Conservation (phyloP, 2,329 filamentous ascomycete species). For the Stemphylium vesicarium region DNA sequence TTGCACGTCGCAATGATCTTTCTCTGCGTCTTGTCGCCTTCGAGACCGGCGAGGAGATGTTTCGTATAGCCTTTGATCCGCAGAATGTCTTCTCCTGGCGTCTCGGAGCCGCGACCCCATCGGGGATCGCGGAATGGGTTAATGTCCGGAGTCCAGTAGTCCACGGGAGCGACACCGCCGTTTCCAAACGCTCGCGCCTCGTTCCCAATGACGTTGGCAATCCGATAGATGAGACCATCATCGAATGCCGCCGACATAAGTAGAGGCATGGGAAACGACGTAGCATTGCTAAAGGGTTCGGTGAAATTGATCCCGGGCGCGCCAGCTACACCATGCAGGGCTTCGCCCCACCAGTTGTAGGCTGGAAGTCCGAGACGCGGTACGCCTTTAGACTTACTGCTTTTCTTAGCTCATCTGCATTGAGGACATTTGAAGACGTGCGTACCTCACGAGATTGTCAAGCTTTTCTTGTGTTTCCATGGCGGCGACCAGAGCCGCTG, state of each 20-base stretch:
- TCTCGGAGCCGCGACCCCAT: conserved; percentile 65
- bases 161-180: conserved; percentile 57
- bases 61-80: conserved; percentile 56
- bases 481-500: conserved; percentile 57
- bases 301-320: conserved; percentile 63
- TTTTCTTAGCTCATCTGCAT: conserved; percentile 53
- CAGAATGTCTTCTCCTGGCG: conserved; percentile 64
- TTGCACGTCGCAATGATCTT: conserved; percentile 56
- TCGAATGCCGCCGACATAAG: conserved; percentile 68
- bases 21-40: conserved; percentile 23
- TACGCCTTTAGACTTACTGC: conserved; percentile 56
- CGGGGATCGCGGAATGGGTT: conserved; percentile 69
- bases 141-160: conserved; percentile 72
- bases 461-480: conserved; percentile 63
- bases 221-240: conserved; percentile 63
- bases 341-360: conserved; percentile 64
- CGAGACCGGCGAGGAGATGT: conserved; percentile 35
- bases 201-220: conserved; percentile 63
- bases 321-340: conserved; percentile 65
- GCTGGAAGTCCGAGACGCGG: conserved; percentile 62
- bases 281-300: conserved; percentile 65
- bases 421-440: background rate
- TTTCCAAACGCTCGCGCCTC: conserved; percentile 72
- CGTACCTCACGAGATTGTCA: conserved; percentile 30
- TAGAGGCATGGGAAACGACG: conserved; percentile 70